A percentile compares a stretch with the other conserved stretches of the same genome.
Evolutionary conservation across 805 yeast species (phyloP).

Genomic region (Metschnikowia continentalis): DNA sequence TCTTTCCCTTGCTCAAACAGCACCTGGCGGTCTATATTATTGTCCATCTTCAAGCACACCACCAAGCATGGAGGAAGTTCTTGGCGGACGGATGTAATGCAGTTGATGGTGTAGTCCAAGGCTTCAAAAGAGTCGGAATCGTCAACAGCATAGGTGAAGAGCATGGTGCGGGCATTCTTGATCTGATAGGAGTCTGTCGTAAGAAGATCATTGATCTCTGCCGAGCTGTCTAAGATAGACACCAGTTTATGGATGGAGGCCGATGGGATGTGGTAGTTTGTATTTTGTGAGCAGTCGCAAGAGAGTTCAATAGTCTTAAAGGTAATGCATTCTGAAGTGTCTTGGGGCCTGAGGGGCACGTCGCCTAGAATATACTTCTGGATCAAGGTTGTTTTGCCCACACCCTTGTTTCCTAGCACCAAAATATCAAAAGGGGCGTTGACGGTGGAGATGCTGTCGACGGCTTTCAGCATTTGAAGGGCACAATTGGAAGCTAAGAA

Average conservation of each 20-base stretch:
- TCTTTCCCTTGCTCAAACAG: conserved; percentile 25
- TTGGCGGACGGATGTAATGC: conserved; percentile 21
- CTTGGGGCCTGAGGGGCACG: conserved; percentile 5
- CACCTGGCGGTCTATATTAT: conserved; percentile 25
- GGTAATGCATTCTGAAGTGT: conserved; percentile 11
- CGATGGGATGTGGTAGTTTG: background rate
- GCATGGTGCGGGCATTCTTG: conserved; percentile 25
- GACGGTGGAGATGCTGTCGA: conserved; percentile 13
- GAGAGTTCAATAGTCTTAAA: conserved; percentile 7
- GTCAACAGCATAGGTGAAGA: conserved; percentile 30
- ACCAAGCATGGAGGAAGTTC: conserved; percentile 29
- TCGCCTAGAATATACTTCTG: conserved; percentile 13
- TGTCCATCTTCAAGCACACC: conserved; percentile 30
- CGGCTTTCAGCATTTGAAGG: conserved; percentile 3
- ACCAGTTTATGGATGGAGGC: conserved; percentile 18
- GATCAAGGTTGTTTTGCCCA: conserved; percentile 16
- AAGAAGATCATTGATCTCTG: conserved; percentile 24
- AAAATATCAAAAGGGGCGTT: conserved; percentile 14
- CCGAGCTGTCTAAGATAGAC: conserved; percentile 30
- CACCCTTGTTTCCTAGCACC: conserved; percentile 14
- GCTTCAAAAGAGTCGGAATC: conserved; percentile 25
- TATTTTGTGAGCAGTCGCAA: background rate
- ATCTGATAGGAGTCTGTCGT: conserved; percentile 26
- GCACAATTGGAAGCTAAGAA: background rate
- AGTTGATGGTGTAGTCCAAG: conserved; percentile 26